These are phyloP conservation scores for Rostrohypoxylon terebratum DNA, from an alignment of 495 filamentous ascomycete genomes.

Conservation along the genomic window DNA sequence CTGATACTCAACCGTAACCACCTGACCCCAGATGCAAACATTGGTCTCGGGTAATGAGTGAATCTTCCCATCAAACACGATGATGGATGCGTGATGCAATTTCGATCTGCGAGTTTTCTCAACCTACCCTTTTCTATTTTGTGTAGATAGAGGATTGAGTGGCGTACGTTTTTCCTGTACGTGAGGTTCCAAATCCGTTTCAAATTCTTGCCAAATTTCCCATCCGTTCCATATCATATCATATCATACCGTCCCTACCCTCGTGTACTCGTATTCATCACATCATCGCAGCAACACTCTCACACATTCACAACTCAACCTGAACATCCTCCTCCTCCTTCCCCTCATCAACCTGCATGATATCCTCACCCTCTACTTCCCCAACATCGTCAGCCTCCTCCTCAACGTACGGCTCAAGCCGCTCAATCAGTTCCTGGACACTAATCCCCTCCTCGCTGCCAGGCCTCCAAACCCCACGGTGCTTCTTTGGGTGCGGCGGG, in stretches of 20 bases:
- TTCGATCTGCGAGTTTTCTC: not conserved
- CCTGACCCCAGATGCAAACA: not conserved
- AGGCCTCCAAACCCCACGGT: constrained; percentile 13
- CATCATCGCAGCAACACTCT: not conserved
- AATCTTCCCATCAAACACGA: not conserved
- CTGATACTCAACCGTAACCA: not conserved
- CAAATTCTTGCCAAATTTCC: not conserved
- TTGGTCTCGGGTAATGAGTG: constrained; percentile 4
- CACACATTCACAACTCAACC: constrained; percentile 43
- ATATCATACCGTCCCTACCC: not conserved
- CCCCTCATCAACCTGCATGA: constrained; percentile 10
- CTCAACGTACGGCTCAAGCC: constrained; percentile 55
- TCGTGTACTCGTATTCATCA: not conserved
- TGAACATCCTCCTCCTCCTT: constrained; percentile 40
- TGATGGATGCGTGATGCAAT: not conserved
- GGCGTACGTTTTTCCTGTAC: constrained; percentile 10
- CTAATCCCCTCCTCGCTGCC: constrained; percentile 62
- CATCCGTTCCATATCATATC: not conserved
- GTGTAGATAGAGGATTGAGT: constrained; percentile 2
- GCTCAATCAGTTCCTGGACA: constrained; percentile 72
- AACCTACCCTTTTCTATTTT: not conserved
- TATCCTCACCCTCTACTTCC: constrained; percentile 18
- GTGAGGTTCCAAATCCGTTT: not conserved
- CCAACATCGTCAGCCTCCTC: constrained; percentile 26
- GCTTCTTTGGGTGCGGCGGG: constrained; percentile 68